These are phyloP conservation scores for Rhexocercosporidium sp. DNA, from an alignment of 2,329 filamentous ascomycete genomes.

Conservation along the genomic window DNA sequence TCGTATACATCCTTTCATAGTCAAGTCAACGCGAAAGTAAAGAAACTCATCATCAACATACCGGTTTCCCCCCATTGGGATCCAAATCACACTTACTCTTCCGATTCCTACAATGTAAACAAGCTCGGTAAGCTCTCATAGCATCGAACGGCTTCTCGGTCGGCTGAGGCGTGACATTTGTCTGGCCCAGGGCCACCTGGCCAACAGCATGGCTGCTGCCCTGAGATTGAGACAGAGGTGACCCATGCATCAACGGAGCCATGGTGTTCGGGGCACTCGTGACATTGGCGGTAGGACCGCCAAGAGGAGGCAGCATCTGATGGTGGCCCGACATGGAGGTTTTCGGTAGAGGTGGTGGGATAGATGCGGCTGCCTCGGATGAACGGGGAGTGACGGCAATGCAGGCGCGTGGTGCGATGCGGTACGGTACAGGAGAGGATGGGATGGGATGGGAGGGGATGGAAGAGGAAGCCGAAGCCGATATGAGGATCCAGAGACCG, in stretches of 20 bases:
- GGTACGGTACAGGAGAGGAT: too few relatives aligned
- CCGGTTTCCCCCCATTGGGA: constrained; percentile 39
- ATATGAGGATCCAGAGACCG: constrained; percentile 3
- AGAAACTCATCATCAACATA: constrained; percentile 26
- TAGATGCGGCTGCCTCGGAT: not conserved
- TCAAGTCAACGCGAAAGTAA: not conserved
- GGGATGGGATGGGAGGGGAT: not conserved
- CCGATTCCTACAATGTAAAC: constrained; percentile 41
- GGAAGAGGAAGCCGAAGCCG: not conserved
- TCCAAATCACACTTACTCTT: constrained; percentile 44
- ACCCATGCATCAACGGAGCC: not conserved
- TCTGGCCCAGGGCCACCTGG: not conserved
- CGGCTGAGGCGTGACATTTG: not conserved
- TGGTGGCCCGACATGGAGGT: not conserved
- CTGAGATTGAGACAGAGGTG: not conserved
- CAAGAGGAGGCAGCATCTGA: constrained; percentile 8
- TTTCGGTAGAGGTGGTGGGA: not conserved
- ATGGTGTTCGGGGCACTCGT: not conserved
- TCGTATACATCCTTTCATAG: not conserved
- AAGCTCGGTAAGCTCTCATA: constrained; percentile 43
- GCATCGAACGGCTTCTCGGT: constrained; percentile 31
- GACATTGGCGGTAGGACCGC: not conserved
- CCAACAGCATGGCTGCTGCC: not conserved
- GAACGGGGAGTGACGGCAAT: constrained; percentile 8
- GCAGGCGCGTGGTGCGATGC: too few relatives aligned